Evolutionary conservation across 75 land plant genomes (phyloP), one percentile per base, ranked within the genome.

Genomic region (Cryptomeria japonica): DNA sequence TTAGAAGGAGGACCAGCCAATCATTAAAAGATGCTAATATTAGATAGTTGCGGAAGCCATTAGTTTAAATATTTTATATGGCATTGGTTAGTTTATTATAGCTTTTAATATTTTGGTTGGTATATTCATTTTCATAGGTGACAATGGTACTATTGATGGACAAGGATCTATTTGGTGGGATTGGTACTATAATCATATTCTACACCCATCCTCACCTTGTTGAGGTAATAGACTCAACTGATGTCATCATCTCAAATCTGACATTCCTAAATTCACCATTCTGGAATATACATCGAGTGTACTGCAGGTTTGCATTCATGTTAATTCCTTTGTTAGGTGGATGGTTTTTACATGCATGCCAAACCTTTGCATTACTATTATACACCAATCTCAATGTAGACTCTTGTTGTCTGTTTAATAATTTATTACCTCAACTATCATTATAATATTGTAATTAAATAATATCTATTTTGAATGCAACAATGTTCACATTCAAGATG

Each of bases 261-360:
- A 95, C 93, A 22, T 94, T 96, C n/a, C n/a, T n/a, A n/a, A n/a
- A n/a, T n/a, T n/a, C n/a, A 2, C 98, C 98, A 34, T 94, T 93
- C 86, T 96, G 98, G 98, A 94, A 90, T 86, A 94, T 96, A 46
- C 97, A 95, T n/a, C n/a, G n/a, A n/a, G n/a, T n/a, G n/a, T n/a
- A n/a, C n/a, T n/a, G n/a, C n/a, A n/a, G n/a, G n/a, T n/a, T n/a
- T n/a, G n/a, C n/a, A n/a, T n/a, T n/a, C n/a, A n/a, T n/a, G 14
- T 72, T 37, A 38, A 28, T 70, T 31, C 32, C 10, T 70, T 34
- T 28, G 75, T 31, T 31, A 70, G 75, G 75, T n/a, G 9, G 10
- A 28, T n/a, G 9, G 75, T 70, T 70, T 70, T 12, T 70, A 34
- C 75, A 6, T 70, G 32, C 75, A 31, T 5, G 28, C 8, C 32